phyloP scores from a whole-genome alignment of 192 early-diverging fungal species.

The Coemansia guatemalensis region DNA sequence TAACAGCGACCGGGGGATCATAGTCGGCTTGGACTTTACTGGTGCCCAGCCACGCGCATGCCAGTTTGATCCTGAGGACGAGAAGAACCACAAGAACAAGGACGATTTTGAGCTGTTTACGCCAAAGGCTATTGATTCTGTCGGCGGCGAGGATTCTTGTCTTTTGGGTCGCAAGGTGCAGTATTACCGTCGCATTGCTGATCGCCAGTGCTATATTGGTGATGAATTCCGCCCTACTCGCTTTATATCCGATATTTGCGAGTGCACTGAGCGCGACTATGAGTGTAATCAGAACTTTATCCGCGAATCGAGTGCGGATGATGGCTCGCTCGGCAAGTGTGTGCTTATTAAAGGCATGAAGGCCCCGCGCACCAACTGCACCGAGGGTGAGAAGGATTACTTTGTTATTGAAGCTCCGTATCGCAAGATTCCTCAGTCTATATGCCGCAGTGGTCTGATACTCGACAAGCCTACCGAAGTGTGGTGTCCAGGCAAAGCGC shows the following conservation, averaged over 20 bases:
- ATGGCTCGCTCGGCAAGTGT: conserved; percentile 55
- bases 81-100: conserved; percentile 34
- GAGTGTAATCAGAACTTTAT: conserved; percentile 92
- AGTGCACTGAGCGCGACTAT: conserved; percentile 76
- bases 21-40: conserved; percentile 52
- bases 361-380: conserved; percentile 58
- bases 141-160: conserved; percentile 44
- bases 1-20: conserved; percentile 16
- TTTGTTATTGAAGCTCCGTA: conserved; percentile 82
- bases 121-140: conserved; percentile 46
- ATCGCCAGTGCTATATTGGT: conserved; percentile 73
- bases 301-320: conserved; percentile 48
- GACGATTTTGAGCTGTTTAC: conserved; percentile 74
- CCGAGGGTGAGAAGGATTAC: conserved; percentile 53
- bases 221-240: conserved; percentile 63
- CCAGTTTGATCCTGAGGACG: conserved; percentile 36
- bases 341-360: conserved; percentile 60
- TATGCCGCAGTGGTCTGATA: conserved; percentile 74
- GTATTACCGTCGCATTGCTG: conserved; percentile 72
- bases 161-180: conserved; percentile 65
- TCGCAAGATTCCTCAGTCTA: conserved; percentile 82
- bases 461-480: conserved; percentile 57
- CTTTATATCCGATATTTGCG: conserved; percentile 61
- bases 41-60: conserved; percentile 52
- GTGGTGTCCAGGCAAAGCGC: conserved; percentile 66